These are phyloP conservation scores for Vitis hybrid DNA, from an alignment of 177 flowering plant species.

Conservation along the genomic window DNA sequence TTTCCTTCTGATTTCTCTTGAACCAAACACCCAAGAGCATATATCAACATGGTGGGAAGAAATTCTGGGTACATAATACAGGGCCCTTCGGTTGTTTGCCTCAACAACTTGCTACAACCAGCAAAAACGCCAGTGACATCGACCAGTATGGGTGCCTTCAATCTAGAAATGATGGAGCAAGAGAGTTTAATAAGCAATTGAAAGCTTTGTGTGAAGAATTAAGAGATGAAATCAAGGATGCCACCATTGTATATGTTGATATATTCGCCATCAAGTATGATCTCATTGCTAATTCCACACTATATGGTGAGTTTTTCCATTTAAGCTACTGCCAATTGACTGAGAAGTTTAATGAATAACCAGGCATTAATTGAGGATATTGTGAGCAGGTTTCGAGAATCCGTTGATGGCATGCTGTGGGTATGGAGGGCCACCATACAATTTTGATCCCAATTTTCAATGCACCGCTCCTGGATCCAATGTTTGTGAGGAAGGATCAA, in stretches of 20 bases:
- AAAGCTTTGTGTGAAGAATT: slow-evolving; percentile 29
- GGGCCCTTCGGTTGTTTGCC: slow-evolving; percentile 83
- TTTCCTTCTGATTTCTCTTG: neutral
- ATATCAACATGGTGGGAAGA: slow-evolving; percentile 48
- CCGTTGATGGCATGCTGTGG: slow-evolving; percentile 63
- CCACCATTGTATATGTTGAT: slow-evolving; percentile 49
- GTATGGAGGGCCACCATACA: slow-evolving; percentile 52
- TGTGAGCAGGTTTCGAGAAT: slow-evolving; percentile 43
- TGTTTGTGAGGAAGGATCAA: slow-evolving; percentile 30
- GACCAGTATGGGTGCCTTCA: slow-evolving; percentile 58
- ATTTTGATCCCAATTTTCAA: slow-evolving; percentile 25
- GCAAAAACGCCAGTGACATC: slow-evolving; percentile 18
- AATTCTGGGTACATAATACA: slow-evolving; percentile 61
- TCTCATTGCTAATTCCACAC: slow-evolving; percentile 19
- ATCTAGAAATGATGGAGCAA: slow-evolving; percentile 43
- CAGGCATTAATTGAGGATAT: neutral
- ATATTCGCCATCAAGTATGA: slow-evolving; percentile 21
- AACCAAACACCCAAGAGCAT: slow-evolving; percentile 30
- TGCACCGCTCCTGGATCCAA: slow-evolving; percentile 38
- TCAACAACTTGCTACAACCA: slow-evolving; percentile 33
- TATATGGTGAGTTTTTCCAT: slow-evolving; percentile 13
- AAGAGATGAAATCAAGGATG: slow-evolving; percentile 34
- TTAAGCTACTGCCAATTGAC: too few species aligned
- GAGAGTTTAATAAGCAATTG: slow-evolving; percentile 35
- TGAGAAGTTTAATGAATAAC: neutral